Base-by-base conservation (phyloP, 805 yeast species). In the Cyberlindnera lachancei region DNA sequence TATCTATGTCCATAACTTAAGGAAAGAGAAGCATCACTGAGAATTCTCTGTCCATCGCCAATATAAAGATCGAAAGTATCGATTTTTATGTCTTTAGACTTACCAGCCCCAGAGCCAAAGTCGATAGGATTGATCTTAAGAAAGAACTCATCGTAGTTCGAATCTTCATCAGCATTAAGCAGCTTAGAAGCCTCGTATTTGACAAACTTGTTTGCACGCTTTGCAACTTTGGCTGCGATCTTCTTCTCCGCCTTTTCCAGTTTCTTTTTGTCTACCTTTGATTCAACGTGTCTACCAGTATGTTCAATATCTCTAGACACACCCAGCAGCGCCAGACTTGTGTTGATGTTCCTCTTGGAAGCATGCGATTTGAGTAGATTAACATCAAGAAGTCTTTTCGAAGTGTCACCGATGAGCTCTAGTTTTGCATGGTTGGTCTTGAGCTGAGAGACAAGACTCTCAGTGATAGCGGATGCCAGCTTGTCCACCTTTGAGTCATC, bases 241-340 rank as follows among this genome's bases (percentile, higher is more conserved):
- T 92, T 92, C 51, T 87, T 76, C 65, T 92, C 99, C 36, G 96
- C 98, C 59, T 90, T 92, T 55, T 88, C 96, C 50, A 92, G 75
- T 60, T 92, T 92, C 76, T 87, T 88, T 68, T 82, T 82, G 58
- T 92, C 98, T 26, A 92, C 99, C 52, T 94, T 75, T 27, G 94
- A 79, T 58, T 92, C 97, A 64, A 87, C 81, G 45, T 80, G 77
- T 59, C 95, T 74, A 36, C 95, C 96, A 0, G 94, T 70, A 41
- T 88, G 94, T 41, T 88, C 96, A 44, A 92, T 80, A 52, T 87
- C 96, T 40, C 75, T 73, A 12, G 80, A 70, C 12, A 87, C 86
- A 50, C 85, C 86, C 34, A 86, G 59, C 45, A 84, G 61, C 6
- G 85, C 87, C 44, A 87, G 67, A 4, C 88, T 77, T 4, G 87